Base-by-base conservation (phyloP, 2,329 filamentous ascomycete genomes). In the Purpureocillium takamizusanense region DNA sequence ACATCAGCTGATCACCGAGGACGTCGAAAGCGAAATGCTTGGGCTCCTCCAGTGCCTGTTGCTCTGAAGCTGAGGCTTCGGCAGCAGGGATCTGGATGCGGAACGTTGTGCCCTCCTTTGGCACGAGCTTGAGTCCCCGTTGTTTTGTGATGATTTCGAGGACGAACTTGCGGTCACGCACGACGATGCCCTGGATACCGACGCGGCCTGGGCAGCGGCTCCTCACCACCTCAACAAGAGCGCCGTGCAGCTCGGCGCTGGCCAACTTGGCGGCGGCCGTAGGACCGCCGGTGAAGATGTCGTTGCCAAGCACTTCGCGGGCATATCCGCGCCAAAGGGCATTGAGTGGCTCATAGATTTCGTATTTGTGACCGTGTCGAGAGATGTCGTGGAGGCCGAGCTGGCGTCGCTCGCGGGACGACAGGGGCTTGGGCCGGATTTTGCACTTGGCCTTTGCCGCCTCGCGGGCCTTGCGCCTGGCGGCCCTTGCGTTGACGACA, bases 31-130 rank as follows among this genome's bases (percentile, higher is more conserved):
- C 72, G 52, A 95, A 69, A 3, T 38, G 36, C 14, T 28, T 52
- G 36, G 52, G 47, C 31, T 50, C 42, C 11, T n/a, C n/a, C n/a
- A n/a, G n/a, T n/a, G 37, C 47, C 7, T 33, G 46, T 4, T 35
- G 27, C 7, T n/a, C 12, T 14, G 11, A 14, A 5, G 21, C 36
- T 3, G 29, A 14, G 21, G 44, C 41, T 12, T 47, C 36, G 13
- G 48, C 45, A 5, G 42, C 4, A 54, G 81, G 77, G 9, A 97
- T 69, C 46, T 77, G 71, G 47, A 97, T 78, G 15, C 79, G 74
- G 52, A 98, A 97, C 14, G 90, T 70, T 0, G 88, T 90, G 30
- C 88, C 82, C 56, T 94, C 88, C 57, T 98, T 98, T 4, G 92
- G 90, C 40, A 97, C 70, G 31, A 78, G 69, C 65, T 92, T 94